phyloP scores from a whole-genome alignment of 345 rosid species.

The Dimocarpus longan region DNA sequence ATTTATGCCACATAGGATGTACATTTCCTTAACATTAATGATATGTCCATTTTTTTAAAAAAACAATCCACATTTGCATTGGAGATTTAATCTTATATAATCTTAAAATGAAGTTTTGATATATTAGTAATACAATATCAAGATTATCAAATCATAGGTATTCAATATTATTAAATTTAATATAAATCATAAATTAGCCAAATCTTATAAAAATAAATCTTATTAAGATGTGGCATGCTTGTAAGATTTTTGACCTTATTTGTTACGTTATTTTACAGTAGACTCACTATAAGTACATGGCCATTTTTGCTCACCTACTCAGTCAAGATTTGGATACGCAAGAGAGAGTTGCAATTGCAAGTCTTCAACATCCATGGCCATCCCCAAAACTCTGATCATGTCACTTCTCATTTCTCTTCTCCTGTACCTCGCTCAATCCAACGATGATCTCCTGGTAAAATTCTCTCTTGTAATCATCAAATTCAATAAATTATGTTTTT shows the following conservation, averaged over 20 bases:
- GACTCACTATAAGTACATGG: background rate
- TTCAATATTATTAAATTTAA: too few species aligned
- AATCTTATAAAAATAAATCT: too few species aligned
- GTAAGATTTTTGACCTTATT: background rate
- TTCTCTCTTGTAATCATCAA: background rate
- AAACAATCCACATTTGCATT: too few species aligned
- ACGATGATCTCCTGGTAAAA: background rate
- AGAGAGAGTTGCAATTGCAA: background rate
- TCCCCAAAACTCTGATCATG: background rate
- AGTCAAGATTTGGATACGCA: background rate
- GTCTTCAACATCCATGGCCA: constrained; percentile 3
- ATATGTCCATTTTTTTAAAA: too few species aligned
- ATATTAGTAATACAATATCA: too few species aligned
- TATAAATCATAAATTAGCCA: too few species aligned
- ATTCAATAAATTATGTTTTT: background rate
- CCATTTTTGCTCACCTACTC: background rate
- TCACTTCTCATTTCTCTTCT: constrained; percentile 14
- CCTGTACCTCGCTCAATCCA: background rate
- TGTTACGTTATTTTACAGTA: background rate
- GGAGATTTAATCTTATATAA: too few species aligned
- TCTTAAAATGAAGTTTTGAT: too few species aligned
- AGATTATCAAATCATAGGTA: too few species aligned
- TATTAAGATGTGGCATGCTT: too few species aligned
- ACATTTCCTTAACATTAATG: too few species aligned
- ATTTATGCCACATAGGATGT: too few species aligned